Evolutionary conservation across 768 basidiomycete genomes (phyloP).

Genomic region (Xerocomus brunneocitrinus): DNA sequence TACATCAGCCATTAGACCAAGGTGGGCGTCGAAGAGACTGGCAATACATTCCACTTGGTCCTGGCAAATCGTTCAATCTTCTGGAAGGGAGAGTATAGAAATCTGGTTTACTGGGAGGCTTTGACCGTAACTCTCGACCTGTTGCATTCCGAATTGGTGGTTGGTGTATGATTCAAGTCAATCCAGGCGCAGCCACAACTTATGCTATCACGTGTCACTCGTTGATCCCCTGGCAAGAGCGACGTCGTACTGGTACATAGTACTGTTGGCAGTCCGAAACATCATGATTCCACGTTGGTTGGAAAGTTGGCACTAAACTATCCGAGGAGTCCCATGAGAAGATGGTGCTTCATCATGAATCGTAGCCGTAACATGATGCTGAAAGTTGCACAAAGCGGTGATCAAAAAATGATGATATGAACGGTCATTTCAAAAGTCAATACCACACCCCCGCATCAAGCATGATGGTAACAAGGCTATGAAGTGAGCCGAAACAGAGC

Average conservation of each 20-base stretch:
- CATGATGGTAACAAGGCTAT: conserved; percentile 5
- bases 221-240: no score
- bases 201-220: neutral
- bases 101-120: conserved; percentile 45
- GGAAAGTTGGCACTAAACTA: neutral
- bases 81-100: neutral
- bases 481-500: conserved; percentile 12
- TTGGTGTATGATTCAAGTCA: neutral
- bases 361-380: neutral
- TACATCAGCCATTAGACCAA: conserved; percentile 65
- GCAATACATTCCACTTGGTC: conserved; percentile 70
- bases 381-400: conserved; percentile 5
- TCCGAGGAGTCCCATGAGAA: neutral
- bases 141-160: conserved; percentile 12
- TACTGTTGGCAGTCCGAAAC: neutral
- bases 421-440: neutral
- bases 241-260: no score
- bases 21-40: conserved; percentile 54
- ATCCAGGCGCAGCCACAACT: neutral
- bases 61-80: conserved; percentile 33
- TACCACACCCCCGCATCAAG: neutral
- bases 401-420: conserved; percentile 6
- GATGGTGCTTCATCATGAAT: neutral
- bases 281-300: neutral
- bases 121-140: conserved; percentile 42